phyloP scores from a whole-genome alignment of 805 yeast species.

The Candida xyloterini region DNA sequence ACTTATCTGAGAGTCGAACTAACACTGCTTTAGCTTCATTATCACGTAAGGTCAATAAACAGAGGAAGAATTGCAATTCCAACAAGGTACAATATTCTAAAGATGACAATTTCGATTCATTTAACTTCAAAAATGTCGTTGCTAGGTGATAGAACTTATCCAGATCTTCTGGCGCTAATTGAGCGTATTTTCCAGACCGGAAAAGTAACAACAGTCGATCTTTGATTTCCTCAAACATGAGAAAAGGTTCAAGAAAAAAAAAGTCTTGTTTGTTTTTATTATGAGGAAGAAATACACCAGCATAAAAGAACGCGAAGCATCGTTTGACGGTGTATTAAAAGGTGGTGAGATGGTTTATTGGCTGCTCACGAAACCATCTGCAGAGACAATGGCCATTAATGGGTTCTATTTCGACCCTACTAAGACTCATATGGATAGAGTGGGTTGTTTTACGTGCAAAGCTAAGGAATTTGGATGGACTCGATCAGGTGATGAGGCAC shows the following conservation, averaged over 20 bases:
- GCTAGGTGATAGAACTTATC: conserved; percentile 37
- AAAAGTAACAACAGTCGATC: conserved; percentile 49
- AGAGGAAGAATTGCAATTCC: conserved; percentile 70
- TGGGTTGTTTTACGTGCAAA: conserved; percentile 58
- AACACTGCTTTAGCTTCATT: conserved; percentile 65
- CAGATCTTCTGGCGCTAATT: conserved; percentile 45
- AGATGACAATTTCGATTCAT: conserved; percentile 33
- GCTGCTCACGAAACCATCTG: conserved; percentile 27
- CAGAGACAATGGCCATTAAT: conserved; percentile 43
- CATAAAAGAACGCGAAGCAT: conserved; percentile 19
- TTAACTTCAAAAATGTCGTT: conserved; percentile 33
- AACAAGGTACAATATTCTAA: conserved; percentile 52
- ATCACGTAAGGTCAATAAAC: conserved; percentile 61
- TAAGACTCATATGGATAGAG: conserved; percentile 44
- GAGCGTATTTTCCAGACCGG: conserved; percentile 48
- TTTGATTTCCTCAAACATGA: conserved; percentile 9
- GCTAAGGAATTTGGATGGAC: conserved; percentile 58
- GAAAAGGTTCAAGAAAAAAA: background rate
- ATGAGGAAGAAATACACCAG: conserved; percentile 11
- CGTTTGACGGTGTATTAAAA: conserved; percentile 20
- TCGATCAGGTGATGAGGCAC: conserved; percentile 16
- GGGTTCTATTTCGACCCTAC: conserved; percentile 63
- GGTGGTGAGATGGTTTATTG: conserved; percentile 30
- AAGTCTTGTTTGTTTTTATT: background rate
- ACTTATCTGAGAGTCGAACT: conserved; percentile 64